Evolutionary conservation across 805 yeast species (phyloP), one percentile per base, ranked within the genome.

Genomic region (Ogataea naganishii): DNA sequence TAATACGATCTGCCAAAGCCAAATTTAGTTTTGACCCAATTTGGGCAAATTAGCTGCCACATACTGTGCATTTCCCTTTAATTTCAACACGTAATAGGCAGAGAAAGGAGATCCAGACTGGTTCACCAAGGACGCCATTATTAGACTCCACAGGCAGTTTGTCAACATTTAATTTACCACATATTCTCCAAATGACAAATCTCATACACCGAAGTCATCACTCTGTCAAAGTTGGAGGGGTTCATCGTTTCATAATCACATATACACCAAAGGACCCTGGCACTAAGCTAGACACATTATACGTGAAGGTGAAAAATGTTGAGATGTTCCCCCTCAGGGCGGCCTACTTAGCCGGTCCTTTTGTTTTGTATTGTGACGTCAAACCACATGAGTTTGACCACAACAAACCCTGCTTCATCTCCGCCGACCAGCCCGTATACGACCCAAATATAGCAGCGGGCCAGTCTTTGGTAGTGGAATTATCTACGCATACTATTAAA

Each of bases 331-430:
- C 92, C 1, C 50, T 84, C 40, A 56, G 94, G 18, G 94, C 96
- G 0, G 81, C 95, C 2, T 84, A 78, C 44, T 54, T 92, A 25
- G 78, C 88, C 1, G 98, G 97, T 0, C 98, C 98, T 0, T 89
- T 75, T 48, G 64, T 83, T 3, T 56, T 92, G 5, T 92, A 92
- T 46, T 82, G 78, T 14, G 96, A 89, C 52, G 73, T 92, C 28
- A 63, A 77, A 26, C 76, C 89, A 0, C 62, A 53, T 8, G 80
- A 76, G 22, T 92, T 75, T 49, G 58, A 71, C 36, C 75, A 69
- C 32, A 51, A 66, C 23, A 49, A 62, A 31, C 53, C 58, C 26
- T 64, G 72, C 36, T 77, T 77, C 43, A 65, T 80, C 10, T 75
- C 88, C 3, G 84, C 83, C 0, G 88, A 82, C 46, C 86, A 79